Base-by-base conservation (phyloP, 441 rosid species). In the Dalechampia spathulata region DNA sequence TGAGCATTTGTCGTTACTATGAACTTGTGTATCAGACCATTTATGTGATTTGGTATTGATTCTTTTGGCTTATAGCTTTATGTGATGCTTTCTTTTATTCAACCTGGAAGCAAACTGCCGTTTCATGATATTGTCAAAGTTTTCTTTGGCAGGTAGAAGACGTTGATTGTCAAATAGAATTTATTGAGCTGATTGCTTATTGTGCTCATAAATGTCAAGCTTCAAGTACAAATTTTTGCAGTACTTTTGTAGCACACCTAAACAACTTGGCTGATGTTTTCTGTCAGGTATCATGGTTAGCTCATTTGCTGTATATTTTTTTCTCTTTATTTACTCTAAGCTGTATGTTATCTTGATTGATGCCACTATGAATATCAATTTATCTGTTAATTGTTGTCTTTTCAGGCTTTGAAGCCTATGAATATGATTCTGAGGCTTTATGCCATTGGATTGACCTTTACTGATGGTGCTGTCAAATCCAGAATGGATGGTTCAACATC, bases 361-460 rank as follows among this genome's bases (percentile, higher is more conserved):
- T 40, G 45, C 16, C 30, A 42, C 47, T 17, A 7, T 26, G 5
- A 16, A 8, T 22, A 32, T 27, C 39, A 4, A 22, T 34, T 15
- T 50, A 30, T 32, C 28, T 64, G 20, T 70, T 26, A 62, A 41
- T 38, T 23, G 67, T 54, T 58, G 39, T 42, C 46, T 58, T 68
- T 84, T 70, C 90, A 93, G 99, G 84, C 67, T 45, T 49, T 57
- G 52, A 61, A 67, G 28, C 87, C 83, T 20, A 23, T 74, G 59
- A 68, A 70, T 72, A 55, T 76, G 68, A 80, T 88, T 70, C 63
- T 88, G 64, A 75, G 75, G 70, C 86, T 91, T 61, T 91, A 88
- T 77, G 81, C 94, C 14, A 47, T 71, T 19, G 90, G 95, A 44
- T 60, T 90, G 75, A 72, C 68, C 61, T 56, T 75, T 42, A 64